Evolutionary conservation across 192 early-diverging fungal genomes (phyloP).

Genomic region (Podochytrium sp.): DNA sequence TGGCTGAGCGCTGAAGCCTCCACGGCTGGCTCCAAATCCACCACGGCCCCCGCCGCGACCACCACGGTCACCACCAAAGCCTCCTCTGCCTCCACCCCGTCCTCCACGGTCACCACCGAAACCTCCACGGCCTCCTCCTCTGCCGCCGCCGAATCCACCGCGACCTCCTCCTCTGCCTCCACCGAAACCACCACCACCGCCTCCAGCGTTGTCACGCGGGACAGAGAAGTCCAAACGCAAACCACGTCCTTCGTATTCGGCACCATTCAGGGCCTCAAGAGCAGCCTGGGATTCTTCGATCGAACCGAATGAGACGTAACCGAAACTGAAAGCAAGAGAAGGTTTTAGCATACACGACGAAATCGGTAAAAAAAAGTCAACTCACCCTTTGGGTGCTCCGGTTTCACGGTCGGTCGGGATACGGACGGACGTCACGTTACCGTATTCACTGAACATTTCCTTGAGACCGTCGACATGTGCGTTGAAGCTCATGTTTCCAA

Average conservation of each 20-base stretch:
- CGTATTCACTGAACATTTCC: constrained; percentile 57
- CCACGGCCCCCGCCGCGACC: constrained; percentile 36
- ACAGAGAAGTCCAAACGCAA: constrained; percentile 86
- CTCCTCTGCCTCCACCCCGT: constrained; percentile 50
- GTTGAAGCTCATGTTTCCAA: constrained; percentile 79
- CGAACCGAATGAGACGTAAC: constrained; percentile 53
- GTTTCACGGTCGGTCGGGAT: constrained; percentile 77
- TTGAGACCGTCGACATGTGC: constrained; percentile 68
- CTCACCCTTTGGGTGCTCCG: constrained; percentile 69
- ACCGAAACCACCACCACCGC: constrained; percentile 43
- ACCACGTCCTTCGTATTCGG: constrained; percentile 77
- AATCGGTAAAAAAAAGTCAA: neutral
- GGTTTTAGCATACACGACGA: neutral
- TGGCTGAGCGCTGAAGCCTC: constrained; percentile 28
- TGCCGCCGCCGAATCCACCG: constrained; percentile 51
- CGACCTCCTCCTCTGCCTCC: constrained; percentile 47
- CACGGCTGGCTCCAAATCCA: constrained; percentile 3
- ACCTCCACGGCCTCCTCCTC: constrained; percentile 55
- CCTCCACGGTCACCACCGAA: constrained; percentile 52
- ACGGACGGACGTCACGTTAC: constrained; percentile 63
- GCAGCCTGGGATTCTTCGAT: constrained; percentile 54
- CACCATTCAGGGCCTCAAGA: constrained; percentile 76
- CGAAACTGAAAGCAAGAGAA: constrained; percentile 36
- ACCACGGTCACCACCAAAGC: constrained; percentile 49
- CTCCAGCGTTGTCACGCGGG: constrained; percentile 37